phyloP scores from a whole-genome alignment of 306 rosid species.

The Betula pendula region DNA sequence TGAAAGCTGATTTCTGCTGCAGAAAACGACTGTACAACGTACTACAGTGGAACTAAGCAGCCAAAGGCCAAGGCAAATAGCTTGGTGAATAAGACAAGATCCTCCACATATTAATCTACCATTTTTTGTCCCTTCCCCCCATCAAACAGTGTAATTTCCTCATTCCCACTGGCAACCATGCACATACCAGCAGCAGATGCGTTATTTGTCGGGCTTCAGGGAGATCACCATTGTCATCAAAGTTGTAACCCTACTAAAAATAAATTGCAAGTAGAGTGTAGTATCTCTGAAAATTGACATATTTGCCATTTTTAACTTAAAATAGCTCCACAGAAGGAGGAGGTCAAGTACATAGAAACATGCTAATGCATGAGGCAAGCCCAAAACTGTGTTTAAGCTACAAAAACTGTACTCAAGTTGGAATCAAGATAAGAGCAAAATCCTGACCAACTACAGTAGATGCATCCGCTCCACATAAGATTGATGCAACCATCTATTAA shows the following conservation, averaged over 20 bases:
- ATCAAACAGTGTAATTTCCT: too few relatives aligned
- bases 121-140: neutral
- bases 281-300: neutral
- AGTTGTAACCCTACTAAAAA: neutral
- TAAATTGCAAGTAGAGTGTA: too few relatives aligned
- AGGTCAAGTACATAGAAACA: constrained; percentile 23
- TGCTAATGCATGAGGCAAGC: constrained; percentile 12
- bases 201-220: neutral
- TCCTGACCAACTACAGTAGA: constrained; percentile 50
- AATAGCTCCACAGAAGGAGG: constrained; percentile 21
- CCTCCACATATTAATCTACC: neutral
- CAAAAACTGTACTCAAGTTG: constrained; percentile 42
- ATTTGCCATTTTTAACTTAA: constrained; percentile 17
- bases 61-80: neutral
- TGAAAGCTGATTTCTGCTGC: neutral
- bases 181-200: neutral
- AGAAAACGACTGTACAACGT: neutral
- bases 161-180: too few relatives aligned
- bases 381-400: constrained; percentile 29
- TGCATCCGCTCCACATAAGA: constrained; percentile 91
- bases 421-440: constrained; percentile 4
- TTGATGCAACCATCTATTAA: constrained; percentile 74
- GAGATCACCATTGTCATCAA: neutral
- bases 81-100: neutral
- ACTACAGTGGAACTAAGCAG: neutral